Evolutionary conservation across 805 yeast genomes (phyloP), one percentile per base, ranked within the genome.

Genomic region (Pichia californica): DNA sequence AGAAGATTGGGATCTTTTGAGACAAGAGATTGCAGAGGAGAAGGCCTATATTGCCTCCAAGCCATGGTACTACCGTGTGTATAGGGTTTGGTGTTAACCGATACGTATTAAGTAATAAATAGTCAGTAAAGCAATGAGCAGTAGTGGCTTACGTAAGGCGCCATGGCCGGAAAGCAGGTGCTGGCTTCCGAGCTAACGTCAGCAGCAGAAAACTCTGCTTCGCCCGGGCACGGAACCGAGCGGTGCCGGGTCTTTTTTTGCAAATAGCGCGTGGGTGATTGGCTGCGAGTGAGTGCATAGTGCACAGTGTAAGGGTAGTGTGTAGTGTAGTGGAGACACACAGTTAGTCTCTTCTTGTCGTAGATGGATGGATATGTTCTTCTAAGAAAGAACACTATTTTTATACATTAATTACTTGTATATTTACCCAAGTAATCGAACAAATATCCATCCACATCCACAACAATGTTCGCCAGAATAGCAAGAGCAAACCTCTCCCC

Each of bases 21-120:
- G 64, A 50, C 80, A 73, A 56, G 83, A 79, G 56, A 59, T 79
- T 41, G 71, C 68, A 7, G 83, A 77, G 59, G 83, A 81, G 58
- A 71, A 62, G 56, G 80, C 68, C 5, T 66, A 55, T 47, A 54
- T 80, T 49, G 69, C 66, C 16, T 45, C 71, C 28, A 73, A 65
- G 55, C 76, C 76, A 43, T 54, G 65, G 49, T 71, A 63, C 56
- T 67, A 66, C 64, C 72, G 83, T 59, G 30, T 55, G n/a, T 81
- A 72, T 67, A 62, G 65, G 50, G 71, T 73, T 70, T 74, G 83
- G 79, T 78, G 82, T 63, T 75, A 62, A 31, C 25, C 21, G 20
- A n/a, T n/a, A n/a, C n/a, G n/a, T n/a, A n/a, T n/a, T n/a, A n/a
- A n/a, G n/a, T n/a, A n/a, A n/a, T n/a, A n/a, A n/a, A n/a, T n/a